phyloP scores from a whole-genome alignment of 331 rosid species.

The Stylosanthes scabra region DNA sequence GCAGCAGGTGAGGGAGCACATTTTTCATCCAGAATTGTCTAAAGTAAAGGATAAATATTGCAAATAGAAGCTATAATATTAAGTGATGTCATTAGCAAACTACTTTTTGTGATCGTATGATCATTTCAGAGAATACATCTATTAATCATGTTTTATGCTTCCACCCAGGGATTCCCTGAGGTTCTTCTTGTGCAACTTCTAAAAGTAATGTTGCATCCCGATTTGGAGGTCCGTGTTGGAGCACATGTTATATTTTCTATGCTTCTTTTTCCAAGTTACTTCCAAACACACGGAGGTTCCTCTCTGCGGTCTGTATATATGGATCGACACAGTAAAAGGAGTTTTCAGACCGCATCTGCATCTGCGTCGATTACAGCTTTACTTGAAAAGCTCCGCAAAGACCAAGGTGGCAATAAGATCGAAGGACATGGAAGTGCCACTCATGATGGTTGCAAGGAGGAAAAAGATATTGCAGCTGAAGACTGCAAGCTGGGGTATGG shows the following conservation, averaged over 20 bases:
- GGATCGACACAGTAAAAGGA: slow-evolving; percentile 66
- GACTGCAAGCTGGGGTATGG: slow-evolving; percentile 70
- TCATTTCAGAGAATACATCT: not conserved
- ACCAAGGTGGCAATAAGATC: slow-evolving; percentile 59
- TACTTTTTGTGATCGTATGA: not conserved
- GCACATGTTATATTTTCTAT: slow-evolving; percentile 92
- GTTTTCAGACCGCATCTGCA: slow-evolving; percentile 65
- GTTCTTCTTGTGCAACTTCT: slow-evolving; percentile 86
- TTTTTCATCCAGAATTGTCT: not conserved
- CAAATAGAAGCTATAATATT: slow-evolving; percentile 20
- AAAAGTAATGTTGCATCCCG: slow-evolving; percentile 89
- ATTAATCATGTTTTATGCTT: slow-evolving; percentile 23
- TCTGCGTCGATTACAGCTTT: slow-evolving; percentile 91
- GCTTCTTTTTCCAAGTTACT: slow-evolving; percentile 77
- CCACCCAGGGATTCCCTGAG: slow-evolving; percentile 85
- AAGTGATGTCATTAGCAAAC: not conserved
- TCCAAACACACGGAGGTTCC: slow-evolving; percentile 59
- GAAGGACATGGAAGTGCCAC: slow-evolving; percentile 51
- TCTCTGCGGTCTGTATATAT: slow-evolving; percentile 60
- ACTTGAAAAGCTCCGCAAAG: slow-evolving; percentile 92
- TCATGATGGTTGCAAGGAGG: slow-evolving; percentile 62
- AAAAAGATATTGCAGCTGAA: slow-evolving; percentile 56
- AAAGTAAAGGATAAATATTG: slow-evolving; percentile 1
- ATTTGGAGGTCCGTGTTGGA: slow-evolving; percentile 84
- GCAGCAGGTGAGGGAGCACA: slow-evolving; percentile 70